phyloP scores from a whole-genome alignment of 495 filamentous ascomycete genomes.

The Lineolata rhizophorae region DNA sequence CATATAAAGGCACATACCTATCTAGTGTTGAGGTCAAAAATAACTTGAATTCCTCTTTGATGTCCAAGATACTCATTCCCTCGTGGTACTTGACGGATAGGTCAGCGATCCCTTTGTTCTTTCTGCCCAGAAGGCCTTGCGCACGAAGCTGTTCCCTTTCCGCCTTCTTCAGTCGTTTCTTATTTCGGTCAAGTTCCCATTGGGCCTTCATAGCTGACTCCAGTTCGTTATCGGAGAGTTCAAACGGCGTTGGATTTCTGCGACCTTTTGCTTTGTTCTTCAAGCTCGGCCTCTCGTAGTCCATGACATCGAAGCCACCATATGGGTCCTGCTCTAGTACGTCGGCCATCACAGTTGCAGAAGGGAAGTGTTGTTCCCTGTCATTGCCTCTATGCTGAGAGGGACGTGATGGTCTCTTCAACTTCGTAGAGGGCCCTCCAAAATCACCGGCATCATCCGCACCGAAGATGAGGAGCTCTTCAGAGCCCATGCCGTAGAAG shows the following conservation, averaged over 20 bases:
- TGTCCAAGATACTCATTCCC: slow-evolving; percentile 47
- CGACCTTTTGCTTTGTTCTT: slow-evolving; percentile 34
- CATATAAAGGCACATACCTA: no score
- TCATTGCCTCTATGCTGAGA: slow-evolving; percentile 1
- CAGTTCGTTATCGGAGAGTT: slow-evolving; percentile 56
- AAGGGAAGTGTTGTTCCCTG: slow-evolving; percentile 32
- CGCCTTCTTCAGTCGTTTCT: slow-evolving; percentile 59
- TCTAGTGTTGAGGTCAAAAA: no score
- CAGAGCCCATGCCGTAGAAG: slow-evolving; percentile 35
- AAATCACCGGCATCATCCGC: slow-evolving; percentile 10
- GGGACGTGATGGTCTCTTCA: no score
- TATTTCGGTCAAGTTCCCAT: slow-evolving; percentile 59
- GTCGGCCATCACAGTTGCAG: slow-evolving; percentile 41
- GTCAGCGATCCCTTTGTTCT: slow-evolving; percentile 35
- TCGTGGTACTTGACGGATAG: slow-evolving; percentile 47
- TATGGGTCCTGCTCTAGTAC: slow-evolving; percentile 38
- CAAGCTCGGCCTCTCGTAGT: slow-evolving; percentile 44
- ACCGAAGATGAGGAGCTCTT: slow-evolving; percentile 35
- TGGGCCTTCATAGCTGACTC: slow-evolving; percentile 32
- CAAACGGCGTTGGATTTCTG: slow-evolving; percentile 26
- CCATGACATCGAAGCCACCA: slow-evolving; percentile 64
- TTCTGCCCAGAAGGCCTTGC: slow-evolving; percentile 53
- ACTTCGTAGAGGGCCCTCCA: no score
- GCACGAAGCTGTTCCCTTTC: slow-evolving; percentile 58
- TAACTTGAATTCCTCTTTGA: slow-evolving; percentile 43